Evolutionary conservation across 495 filamentous ascomycete species (phyloP), one percentile per base, ranked within the genome.

Genomic region (Hapsidospora chrysogenum): DNA sequence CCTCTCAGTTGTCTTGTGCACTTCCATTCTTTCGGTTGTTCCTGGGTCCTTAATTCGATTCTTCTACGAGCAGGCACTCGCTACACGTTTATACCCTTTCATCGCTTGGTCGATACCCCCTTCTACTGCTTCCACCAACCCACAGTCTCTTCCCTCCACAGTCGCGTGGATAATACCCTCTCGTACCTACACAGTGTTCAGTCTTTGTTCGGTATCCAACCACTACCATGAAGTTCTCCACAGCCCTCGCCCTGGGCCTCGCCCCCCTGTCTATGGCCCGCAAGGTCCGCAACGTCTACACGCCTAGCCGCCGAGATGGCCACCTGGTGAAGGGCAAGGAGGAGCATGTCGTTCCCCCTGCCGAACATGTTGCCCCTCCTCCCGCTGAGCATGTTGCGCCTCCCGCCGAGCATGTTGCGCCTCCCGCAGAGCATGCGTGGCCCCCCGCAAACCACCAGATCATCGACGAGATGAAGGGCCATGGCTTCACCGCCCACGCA

Each of bases 21-120:
- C n/a, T 29, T 17, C 8, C 17, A 25, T 36, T 36, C 15, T 36
- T 25, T 28, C 33, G 33, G 33, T 23, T 17, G 30, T 37, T 35
- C 35, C n/a, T 31, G 16, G 58, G 61, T 57, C 48, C 38, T 48
- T 49, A 46, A 56, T 49, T 47, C 46, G 46, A 43, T 50, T 41
- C 35, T 46, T 56, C 54, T 46, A 57, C 66, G 66, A 69, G 66
- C 65, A 68, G 66, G 65, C 58, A 52, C 66, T 69, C 66, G 63
- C 60, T 38, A 46, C 34, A 52, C 44, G 32, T 40, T 53, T 41
- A 46, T 52, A 22, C 23, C 39, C 17, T 48, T 44, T 45, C 36
- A 26, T 26, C 23, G 23, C 33, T 36, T 36, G 33, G 33, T 36
- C 25, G 33, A 36, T 36, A 26, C 23, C 11, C 11, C 11, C 11